Conservation (phyloP, 371 early-diverging fungal genomes). For the Gilbertella persicaria region DNA sequence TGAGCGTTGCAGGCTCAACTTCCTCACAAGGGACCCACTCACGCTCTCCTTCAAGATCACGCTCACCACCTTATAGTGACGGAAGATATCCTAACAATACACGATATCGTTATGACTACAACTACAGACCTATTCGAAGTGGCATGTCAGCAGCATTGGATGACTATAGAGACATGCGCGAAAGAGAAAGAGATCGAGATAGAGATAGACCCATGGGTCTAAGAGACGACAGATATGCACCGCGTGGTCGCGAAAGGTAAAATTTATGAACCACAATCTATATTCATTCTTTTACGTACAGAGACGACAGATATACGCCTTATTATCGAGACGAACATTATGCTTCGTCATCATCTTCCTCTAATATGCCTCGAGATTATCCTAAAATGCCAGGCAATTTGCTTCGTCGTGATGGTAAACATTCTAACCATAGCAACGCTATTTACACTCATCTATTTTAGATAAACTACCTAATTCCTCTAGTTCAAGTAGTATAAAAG, state of each 20-base stretch:
- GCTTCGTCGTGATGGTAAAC: slow-evolving; percentile 45
- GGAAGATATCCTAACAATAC: slow-evolving; percentile 36
- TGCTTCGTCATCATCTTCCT: slow-evolving; percentile 30
- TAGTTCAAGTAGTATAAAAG: slow-evolving; percentile 26
- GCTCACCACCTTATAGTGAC: slow-evolving; percentile 52
- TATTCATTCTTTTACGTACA: slow-evolving; percentile 8
- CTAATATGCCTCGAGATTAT: slow-evolving; percentile 32
- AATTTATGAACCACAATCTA: slow-evolving; percentile 6
- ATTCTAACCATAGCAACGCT: too few species aligned
- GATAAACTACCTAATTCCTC: slow-evolving; percentile 18
- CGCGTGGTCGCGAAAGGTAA: slow-evolving; percentile 40
- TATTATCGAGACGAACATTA: slow-evolving; percentile 54
- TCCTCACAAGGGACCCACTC: slow-evolving; percentile 53
- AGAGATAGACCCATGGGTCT: slow-evolving; percentile 37
- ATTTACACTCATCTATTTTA: too few species aligned
- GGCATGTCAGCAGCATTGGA: slow-evolving; percentile 44
- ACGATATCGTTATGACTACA: slow-evolving; percentile 46
- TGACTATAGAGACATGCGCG: slow-evolving; percentile 52
- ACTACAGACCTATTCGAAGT: slow-evolving; percentile 37
- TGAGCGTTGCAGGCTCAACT: slow-evolving; percentile 56
- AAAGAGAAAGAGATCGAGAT: slow-evolving; percentile 53
- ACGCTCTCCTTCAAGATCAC: slow-evolving; percentile 49
- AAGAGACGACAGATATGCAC: slow-evolving; percentile 47
- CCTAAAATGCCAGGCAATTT: slow-evolving; percentile 31
- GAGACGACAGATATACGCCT: slow-evolving; percentile 44